Evolutionary conservation across 1,284 basidiomycete genomes (phyloP), one percentile per base, ranked within the genome.

Genomic region (Chondrostereum purpureum): DNA sequence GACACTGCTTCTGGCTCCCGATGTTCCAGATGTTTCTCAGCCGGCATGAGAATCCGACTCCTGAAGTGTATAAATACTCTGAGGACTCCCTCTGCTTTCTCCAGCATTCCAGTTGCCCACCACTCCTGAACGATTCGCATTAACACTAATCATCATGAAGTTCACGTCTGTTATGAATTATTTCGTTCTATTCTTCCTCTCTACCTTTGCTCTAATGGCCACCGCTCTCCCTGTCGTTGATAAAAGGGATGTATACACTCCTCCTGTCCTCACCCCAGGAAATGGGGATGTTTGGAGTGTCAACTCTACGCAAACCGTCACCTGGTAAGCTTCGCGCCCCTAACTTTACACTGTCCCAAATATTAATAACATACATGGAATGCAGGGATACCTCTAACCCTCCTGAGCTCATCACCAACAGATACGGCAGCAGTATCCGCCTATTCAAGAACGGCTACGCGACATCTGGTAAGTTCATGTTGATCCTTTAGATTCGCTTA

Each of bases 181-280:
- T 31, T n/a, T 31, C 27, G 8, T 31, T n/a, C 8, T 8, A 8
- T n/a, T 31, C 8, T 31, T n/a, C n/a, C 8, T 31, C n/a, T n/a
- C 27, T 31, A 8, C n/a, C 27, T 31, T 31, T n/a, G 8, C 27
- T n/a, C 27, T 31, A n/a, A n/a, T n/a, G 27, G 8, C 27, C 27
- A 31, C 8, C 27, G 27, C 27, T 31, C 27, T 31, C 27, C 27
- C 27, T n/a, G n/a, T 31, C 50, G 35, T 51, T 43, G 27, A 53
- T 39, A 11, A 37, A 18, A 58, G 66, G 43, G 69, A 72, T 50
- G 69, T 75, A 17, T 75, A 60, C 50, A 63, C 65, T n/a, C 73
- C 73, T 3, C 70, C 64, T 8, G 60, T 76, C 20, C 48, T 62
- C 21, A 60, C 60, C 34, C 72, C 73, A n/a, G 55, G 60, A 41